phyloP scores from a whole-genome alignment of 768 basidiomycete genomes.

The Kwoniella mangroviensis region DNA sequence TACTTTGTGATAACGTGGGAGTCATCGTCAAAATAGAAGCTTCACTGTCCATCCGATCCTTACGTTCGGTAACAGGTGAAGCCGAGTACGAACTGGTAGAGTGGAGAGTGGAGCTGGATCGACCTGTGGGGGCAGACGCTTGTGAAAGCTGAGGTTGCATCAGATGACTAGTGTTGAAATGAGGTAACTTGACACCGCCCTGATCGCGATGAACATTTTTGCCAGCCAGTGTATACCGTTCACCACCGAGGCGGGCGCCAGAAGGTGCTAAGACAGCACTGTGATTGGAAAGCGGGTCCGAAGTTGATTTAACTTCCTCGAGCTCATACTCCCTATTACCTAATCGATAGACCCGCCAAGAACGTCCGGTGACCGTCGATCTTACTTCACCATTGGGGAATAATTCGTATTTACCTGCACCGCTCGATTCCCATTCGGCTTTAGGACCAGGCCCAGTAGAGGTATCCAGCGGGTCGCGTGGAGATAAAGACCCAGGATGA shows the following conservation, averaged over 20 bases:
- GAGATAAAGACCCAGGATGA: conserved; percentile 4
- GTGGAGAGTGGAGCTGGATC: conserved; percentile 8
- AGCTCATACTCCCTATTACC: conserved; percentile 51
- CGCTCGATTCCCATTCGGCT: conserved; percentile 52
- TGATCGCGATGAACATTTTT: conserved; percentile 46
- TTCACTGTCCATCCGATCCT: conserved; percentile 26
- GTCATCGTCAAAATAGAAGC: conserved; percentile 28
- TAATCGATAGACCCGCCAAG: conserved; percentile 41
- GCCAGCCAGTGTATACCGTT: conserved; percentile 39
- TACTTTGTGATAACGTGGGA: conserved; percentile 22
- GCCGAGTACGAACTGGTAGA: neutral
- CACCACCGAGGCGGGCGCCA: conserved; percentile 6
- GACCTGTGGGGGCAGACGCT: neutral
- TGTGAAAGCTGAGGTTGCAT: neutral
- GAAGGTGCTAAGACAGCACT: neutral
- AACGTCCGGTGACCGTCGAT: conserved; percentile 37
- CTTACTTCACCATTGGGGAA: conserved; percentile 48
- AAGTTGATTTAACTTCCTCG: conserved; percentile 25
- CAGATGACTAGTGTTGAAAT: conserved; percentile 2
- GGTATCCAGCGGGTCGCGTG: conserved; percentile 28
- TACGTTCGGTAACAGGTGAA: conserved; percentile 11
- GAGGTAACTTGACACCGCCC: conserved; percentile 49
- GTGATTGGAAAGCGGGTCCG: neutral
- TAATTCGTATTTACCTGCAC: conserved; percentile 53
- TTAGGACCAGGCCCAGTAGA: conserved; percentile 17